Evolutionary conservation across 1,284 basidiomycete species (phyloP), one percentile per base, ranked within the genome.

Genomic region (Ceratobasidium sp.): DNA sequence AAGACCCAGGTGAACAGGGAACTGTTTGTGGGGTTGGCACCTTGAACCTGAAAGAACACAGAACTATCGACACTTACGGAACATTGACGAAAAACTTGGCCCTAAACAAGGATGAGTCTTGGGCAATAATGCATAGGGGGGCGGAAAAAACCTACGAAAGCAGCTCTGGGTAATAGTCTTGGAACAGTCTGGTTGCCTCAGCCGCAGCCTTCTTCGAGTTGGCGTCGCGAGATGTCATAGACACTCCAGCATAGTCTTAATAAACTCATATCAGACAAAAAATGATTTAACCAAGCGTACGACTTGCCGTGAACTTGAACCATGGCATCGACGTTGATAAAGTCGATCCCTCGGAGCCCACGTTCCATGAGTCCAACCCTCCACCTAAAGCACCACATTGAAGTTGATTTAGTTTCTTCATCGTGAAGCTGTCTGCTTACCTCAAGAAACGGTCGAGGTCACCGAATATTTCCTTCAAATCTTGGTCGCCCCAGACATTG

Each of bases 11-110:
- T 85, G 76, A 92, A 83, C 73, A 90, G 78, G 1, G 85, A 9
- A 3, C 64, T 67, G 21, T 43, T 18, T 34, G 2, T 26, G 30
- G 39, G 8, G 9, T 18, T 26, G 30, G 32, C 32, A 26, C 26
- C n/a, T 12, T 21, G 9, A 8, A 52, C 28, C 64, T n/a, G n/a
- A 26, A 30, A 39, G 34, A 14, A 65, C 23, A 3, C 30, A 26
- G 46, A 36, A n/a, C 6, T 36, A 36, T 18, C 16, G 28, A 18
- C 8, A 55, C 64, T 67, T 43, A 85, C 0, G 92, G 91, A 16
- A 93, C 90, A 76, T 92, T 92, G 77, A 93, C 84, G 77, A 93
- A 92, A 81, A 89, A 91, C 78, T 93, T 93, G 78, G 85, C 85
- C 75, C 86, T 85, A 89, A 91, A 75, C n/a, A 43, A 55, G 26